Evolutionary conservation across 2,329 filamentous ascomycete genomes (phyloP).

Genomic region (Fusarium palustre): DNA sequence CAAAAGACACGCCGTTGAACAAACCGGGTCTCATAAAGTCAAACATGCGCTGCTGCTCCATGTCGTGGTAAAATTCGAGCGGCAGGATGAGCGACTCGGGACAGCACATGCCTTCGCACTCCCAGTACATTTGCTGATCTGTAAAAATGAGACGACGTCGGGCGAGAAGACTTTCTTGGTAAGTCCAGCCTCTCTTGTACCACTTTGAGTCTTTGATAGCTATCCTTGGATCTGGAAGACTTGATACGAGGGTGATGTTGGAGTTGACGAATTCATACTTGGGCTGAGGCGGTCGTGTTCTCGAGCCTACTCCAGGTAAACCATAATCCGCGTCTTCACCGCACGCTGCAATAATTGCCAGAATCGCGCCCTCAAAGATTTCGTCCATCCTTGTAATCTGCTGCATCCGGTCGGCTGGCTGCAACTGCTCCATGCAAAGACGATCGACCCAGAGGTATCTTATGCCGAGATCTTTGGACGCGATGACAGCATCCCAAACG

Average conservation of each 20-base stretch:
- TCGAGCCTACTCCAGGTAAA: slow-evolving; percentile 51
- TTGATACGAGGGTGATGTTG: slow-evolving; percentile 51
- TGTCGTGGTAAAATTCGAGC: slow-evolving; percentile 50
- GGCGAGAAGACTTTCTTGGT: slow-evolving; percentile 54
- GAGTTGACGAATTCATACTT: slow-evolving; percentile 51
- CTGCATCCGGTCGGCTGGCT: slow-evolving; percentile 41
- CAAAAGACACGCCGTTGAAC: slow-evolving; percentile 52
- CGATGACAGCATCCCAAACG: slow-evolving; percentile 49
- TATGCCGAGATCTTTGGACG: slow-evolving; percentile 49
- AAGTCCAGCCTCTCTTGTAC: slow-evolving; percentile 55
- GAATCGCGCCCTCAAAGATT: slow-evolving; percentile 51
- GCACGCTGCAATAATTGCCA: slow-evolving; percentile 56
- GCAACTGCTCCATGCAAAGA: slow-evolving; percentile 50
- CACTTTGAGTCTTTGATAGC: slow-evolving; percentile 50
- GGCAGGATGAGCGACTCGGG: slow-evolving; percentile 52
- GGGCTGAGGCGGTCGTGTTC: slow-evolving; percentile 46
- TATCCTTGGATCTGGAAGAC: slow-evolving; percentile 48
- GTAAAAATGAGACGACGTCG: slow-evolving; percentile 55
- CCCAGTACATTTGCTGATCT: slow-evolving; percentile 55
- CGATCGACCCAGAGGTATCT: slow-evolving; percentile 56
- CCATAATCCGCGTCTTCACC: slow-evolving; percentile 51
- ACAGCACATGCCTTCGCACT: slow-evolving; percentile 55
- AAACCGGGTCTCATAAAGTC: slow-evolving; percentile 53
- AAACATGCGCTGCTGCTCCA: slow-evolving; percentile 51
- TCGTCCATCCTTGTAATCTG: slow-evolving; percentile 55